Base-by-base conservation (phyloP, 768 basidiomycete genomes). In the Mycena rosella region DNA sequence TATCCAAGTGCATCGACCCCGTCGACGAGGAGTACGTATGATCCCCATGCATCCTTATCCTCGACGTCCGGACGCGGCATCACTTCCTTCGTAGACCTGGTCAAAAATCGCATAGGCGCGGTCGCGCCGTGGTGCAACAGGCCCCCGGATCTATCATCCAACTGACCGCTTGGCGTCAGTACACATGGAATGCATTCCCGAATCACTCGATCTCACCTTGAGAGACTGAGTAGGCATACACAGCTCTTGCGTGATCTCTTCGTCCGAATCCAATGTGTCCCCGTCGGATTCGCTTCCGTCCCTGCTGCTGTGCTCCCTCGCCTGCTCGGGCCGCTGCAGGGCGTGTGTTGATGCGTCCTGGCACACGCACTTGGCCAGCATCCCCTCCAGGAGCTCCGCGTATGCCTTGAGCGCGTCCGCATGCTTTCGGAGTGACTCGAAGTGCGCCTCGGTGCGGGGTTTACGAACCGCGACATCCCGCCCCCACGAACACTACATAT, bases 391-490 rank as follows among this genome's bases (percentile, higher is more conserved):
- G 17, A 40, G 40, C 6, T 60, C 56, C 1, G 26, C 42, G 29
- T 65, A 61, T 2, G 47, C 65, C 15, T 72, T 65, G 10, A 72
- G 58, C 15, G 68, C 44, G 36, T 67, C 62, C 5, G 56, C 55
- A 5, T 60, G 68, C 63, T 70, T 70, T 29, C 68, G 60, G 5
- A 72, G 61, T 9, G 68, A 61, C 36, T 69, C 71, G 26, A 72
- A 72, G 30, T 72, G 65, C 3, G 68, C 60, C 45, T 72, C 68
- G n/a, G 63, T 69, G 15, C 60, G 58, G 1, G 71, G 67, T 8
- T 47, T 60, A 8, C 71, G 63, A 2, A 36, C 18, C 0, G 55
- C 20, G 20, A 30, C 30, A 9, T 72, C 54, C 11, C 60, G 53
- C 0, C 59, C 63, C 71, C 71, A 72, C 5, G 56, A 42, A 27